Conservation (phyloP, 352 stramenopile species). For the Globisporangium cederbergense region DNA sequence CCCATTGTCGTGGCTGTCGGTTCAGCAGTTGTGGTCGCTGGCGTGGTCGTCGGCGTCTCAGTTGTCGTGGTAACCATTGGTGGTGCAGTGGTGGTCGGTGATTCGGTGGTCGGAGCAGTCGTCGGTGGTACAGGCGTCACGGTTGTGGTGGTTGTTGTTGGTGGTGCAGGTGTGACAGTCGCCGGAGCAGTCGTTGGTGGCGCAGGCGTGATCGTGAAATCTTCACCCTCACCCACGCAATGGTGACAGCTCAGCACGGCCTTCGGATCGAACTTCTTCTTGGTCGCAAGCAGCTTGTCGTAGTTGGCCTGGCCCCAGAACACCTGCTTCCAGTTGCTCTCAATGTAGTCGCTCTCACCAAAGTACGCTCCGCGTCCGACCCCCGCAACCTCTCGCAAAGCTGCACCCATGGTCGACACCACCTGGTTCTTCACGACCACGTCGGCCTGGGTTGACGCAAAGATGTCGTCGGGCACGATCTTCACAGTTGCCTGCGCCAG, state of each 20-base stretch:
- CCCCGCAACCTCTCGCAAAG: background rate
- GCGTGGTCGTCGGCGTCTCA: background rate
- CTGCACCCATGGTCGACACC: conserved; percentile 1
- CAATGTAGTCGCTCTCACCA: conserved; percentile 11
- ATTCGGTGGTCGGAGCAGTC: background rate
- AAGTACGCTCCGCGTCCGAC: conserved; percentile 3
- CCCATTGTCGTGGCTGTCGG: background rate
- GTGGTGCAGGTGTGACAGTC: background rate
- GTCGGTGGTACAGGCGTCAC: background rate
- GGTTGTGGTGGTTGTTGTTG: background rate
- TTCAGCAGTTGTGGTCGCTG: background rate
- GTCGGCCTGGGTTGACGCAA: background rate
- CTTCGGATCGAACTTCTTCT: conserved; percentile 5
- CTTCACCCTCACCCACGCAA: background rate
- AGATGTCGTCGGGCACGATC: background rate
- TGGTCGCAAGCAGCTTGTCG: conserved; percentile 3
- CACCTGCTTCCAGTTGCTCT: conserved; percentile 5
- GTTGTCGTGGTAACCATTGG: background rate
- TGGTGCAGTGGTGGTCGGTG: background rate
- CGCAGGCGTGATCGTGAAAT: background rate
- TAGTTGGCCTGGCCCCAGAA: conserved; percentile 11
- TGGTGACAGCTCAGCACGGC: conserved; percentile 7
- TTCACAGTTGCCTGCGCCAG: background rate
- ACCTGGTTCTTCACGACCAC: background rate
- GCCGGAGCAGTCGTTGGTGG: too few species aligned